Base-by-base conservation (phyloP, 2,329 filamentous ascomycete genomes). In the Neurospora crassa region DNA sequence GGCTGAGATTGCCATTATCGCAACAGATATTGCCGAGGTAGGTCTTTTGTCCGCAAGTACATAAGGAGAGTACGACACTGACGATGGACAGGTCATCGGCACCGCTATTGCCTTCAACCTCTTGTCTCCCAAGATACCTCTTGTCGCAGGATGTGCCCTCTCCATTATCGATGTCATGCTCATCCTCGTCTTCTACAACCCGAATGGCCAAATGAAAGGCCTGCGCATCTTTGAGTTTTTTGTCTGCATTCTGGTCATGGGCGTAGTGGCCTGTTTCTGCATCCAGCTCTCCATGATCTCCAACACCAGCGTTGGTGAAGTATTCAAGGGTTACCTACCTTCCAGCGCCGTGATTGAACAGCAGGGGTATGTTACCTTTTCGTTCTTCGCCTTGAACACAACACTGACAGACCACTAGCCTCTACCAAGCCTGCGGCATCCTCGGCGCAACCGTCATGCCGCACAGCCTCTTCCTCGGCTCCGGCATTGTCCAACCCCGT, bases 391-490 rank as follows among this genome's bases (percentile, higher is more conserved):
- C 29, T 29, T 3, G 29, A 29, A 29, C 84, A 68, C 77, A 12
- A 90, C 24, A 47, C 43, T 40, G 20, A 67, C n/a, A 12, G 2
- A 63, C 24, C 7, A 29, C n/a, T 18, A 73, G 72, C 7, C 74
- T 81, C 0, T 92, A 91, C 77, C 89, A 92, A 79, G 87, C 91
- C 1, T 94, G 91, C 74, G 91, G 91, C 69, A 94, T 94, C 71
- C 83, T 94, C 0, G 91, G 91, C 1, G 91, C 91, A 3, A 94
- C 91, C 0, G 90, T 91, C 34, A 91, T 91, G 89, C 89, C 89
- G 5, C 89, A 91, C 76, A 89, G 87, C 69, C 80, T 92, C 3
- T 92, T 89, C 74, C 84, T 92, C 3, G 90, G 90, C 29, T 90
- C 88, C 5, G 90, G 90, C 8, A 89, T 92, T 53, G 89, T 91